Base-by-base conservation (phyloP, 1,284 basidiomycete species). In the Leccinum subspadiceum region DNA sequence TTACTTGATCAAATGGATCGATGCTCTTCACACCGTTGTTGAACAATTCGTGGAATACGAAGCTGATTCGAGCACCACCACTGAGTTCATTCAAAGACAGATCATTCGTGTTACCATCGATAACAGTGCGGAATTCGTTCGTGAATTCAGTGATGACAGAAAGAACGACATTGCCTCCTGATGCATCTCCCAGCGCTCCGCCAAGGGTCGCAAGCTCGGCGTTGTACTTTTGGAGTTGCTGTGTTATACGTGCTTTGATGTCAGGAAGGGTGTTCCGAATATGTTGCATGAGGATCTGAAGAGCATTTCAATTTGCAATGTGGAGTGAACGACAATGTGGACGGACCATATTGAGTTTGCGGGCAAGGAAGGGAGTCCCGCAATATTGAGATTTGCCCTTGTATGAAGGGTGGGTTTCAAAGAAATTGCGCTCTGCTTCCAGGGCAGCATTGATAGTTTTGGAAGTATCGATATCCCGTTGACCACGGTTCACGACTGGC, bases 111-210 rank as follows among this genome's bases (percentile, higher is more conserved):
- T 94, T 96, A 73, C 96, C 96, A 73, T 99, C 96, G 67, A 99
- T 97, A 35, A 93, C 90, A 20, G 92, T 93, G 62, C 96, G 88
- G 86, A 98, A 99, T 71, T 98, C 96, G 55, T 91, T 85, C 66
- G 93, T 94, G 77, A 99, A 99, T 75, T 98, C 96, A 59, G 95
- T 98, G 74, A 99, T 98, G 67, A 98, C 94, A 15, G 91, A 87
- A 6, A 99, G 84, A 39, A 99, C 94, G 49, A 98, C 84, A 72
- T 92, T 94, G 61, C 87, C 90, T 13, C 93, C 91, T 75, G 90
- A 93, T 64, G 81, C 84, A 62, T 96, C 95, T 50, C 92, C 95
- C 72, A 92, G 76, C 13, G 92, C 77, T 5, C 96, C 96, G 61
- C 96, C 96, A 39, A 99, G 86, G n/a, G 86, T 78, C 50, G 81